These are phyloP conservation scores for Wickerhamomyces chaumierensis DNA, from an alignment of 805 yeast species.

Conservation along the genomic window DNA sequence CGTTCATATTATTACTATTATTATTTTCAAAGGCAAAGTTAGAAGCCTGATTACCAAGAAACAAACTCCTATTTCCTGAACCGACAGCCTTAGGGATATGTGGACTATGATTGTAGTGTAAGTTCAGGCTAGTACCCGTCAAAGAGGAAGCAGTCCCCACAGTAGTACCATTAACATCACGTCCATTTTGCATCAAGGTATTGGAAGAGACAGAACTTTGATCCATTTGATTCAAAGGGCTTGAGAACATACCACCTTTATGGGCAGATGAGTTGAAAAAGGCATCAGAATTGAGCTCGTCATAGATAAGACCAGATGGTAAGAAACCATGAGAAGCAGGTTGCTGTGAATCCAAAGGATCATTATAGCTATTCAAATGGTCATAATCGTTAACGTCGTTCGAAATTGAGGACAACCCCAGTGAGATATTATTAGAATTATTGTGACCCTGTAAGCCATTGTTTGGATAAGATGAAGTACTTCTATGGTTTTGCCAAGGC, in stretches of 20 bases:
- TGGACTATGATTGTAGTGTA: background rate
- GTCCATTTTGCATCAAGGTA: background rate
- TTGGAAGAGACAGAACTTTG: background rate
- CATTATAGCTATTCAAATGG: background rate
- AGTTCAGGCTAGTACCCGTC: background rate
- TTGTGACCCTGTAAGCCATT: background rate
- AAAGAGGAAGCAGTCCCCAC: too few species aligned
- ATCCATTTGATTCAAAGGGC: background rate
- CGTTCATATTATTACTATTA: background rate
- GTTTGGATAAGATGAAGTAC: background rate
- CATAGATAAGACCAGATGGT: slow-evolving; percentile 24
- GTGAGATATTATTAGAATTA: background rate
- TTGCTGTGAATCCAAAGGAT: slow-evolving; percentile 19
- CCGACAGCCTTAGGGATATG: background rate
- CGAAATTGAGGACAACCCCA: background rate
- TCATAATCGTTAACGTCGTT: background rate
- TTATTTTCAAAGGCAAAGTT: background rate
- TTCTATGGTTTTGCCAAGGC: background rate
- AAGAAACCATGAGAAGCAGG: slow-evolving; percentile 24
- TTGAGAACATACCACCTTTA: background rate
- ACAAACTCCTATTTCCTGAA: background rate
- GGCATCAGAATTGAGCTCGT: slow-evolving; percentile 6
- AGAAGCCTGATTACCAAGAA: background rate
- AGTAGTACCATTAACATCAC: background rate
- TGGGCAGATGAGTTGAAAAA: background rate